Base-by-base conservation (phyloP, 768 basidiomycete genomes). In the Pleurotus salmoneostramineus region DNA sequence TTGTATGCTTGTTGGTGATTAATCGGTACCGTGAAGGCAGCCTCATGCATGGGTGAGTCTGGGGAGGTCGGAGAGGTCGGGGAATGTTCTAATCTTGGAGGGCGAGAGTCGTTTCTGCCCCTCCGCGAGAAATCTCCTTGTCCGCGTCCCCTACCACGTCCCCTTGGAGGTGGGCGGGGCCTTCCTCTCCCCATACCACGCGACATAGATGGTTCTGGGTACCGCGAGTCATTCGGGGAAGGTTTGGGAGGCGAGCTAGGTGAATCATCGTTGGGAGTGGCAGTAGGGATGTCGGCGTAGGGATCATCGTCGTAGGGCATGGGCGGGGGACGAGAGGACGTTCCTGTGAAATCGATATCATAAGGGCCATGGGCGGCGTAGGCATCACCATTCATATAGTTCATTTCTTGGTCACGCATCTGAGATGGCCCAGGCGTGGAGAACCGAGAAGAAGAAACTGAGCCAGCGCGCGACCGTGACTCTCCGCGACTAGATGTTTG, bases 291-390 rank as follows among this genome's bases (percentile, higher is more conserved):
- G 50, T 85, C 83, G 15, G 84, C 77, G 66, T 91, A 91, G 7
- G 90, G 90, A 62, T 93, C 90, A 31, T 55, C 52, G 58, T 92
- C 88, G 64, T 92, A 93, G 31, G 90, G 87, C 37, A 83, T 72
- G 4, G 90, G 91, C 12, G 79, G 64, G 21, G 89, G 87, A 52
- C 89, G 81, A 11, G 83, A 81, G 6, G 83, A 78, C 14, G 80
- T 78, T 40, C 76, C 74, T 27, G 72, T 67, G 56, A 80, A 84
- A 63, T 87, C 83, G 58, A 85, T 76, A 66, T 91, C 89, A 65
- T 91, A 91, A 0, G 83, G 82, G 32, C 85, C 82, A 64, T 84
- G 73, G 44, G 83, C 83, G 62, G 83, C 87, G 63, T 86, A 91
- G 0, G 88, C 83, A 67, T 83, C 85, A 47, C 77, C 69, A 50